A percentile compares a stretch with the other conserved stretches of the same genome.
Evolutionary conservation across 2,329 filamentous ascomycete genomes (phyloP).

Genomic region (Atkinsonella hypoxylon): DNA sequence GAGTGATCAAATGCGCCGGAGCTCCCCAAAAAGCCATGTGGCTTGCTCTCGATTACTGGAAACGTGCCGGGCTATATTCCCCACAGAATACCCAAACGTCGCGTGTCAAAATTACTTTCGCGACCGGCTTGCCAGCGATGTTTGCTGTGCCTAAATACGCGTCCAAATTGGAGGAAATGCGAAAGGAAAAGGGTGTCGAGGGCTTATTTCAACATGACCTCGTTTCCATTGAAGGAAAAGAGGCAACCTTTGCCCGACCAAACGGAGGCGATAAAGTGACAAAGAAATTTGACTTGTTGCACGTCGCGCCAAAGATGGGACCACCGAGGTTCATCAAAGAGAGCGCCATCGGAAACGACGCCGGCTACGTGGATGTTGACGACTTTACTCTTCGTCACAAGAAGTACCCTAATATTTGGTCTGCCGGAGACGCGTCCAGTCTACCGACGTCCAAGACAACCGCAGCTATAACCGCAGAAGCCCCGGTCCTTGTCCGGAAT

Average conservation of each 20-base stretch:
- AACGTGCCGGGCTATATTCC: constrained; percentile 35
- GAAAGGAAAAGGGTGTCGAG: constrained; percentile 42
- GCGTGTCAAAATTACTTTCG: constrained; percentile 39
- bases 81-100: constrained; percentile 22
- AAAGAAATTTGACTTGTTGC: constrained; percentile 40
- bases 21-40: constrained; percentile 52
- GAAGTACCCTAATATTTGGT: constrained; percentile 46
- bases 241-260: constrained; percentile 34
- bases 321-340: constrained; percentile 41
- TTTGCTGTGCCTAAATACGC: constrained; percentile 50
- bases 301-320: constrained; percentile 48
- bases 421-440: constrained; percentile 45
- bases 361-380: constrained; percentile 47
- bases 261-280: constrained; percentile 32
- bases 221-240: constrained; percentile 38
- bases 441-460: constrained; percentile 46
- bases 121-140: constrained; percentile 43
- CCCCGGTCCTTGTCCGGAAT: constrained; percentile 38
- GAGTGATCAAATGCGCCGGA: constrained; percentile 48
- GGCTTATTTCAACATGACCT: constrained; percentile 48
- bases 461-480: constrained; percentile 39
- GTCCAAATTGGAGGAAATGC: constrained; percentile 38
- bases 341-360: constrained; percentile 40
- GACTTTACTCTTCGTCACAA: constrained; percentile 39
- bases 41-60: constrained; percentile 49